phyloP scores from a whole-genome alignment of 208 protist genomes.

The Acanthamoeba polyphaga region DNA sequence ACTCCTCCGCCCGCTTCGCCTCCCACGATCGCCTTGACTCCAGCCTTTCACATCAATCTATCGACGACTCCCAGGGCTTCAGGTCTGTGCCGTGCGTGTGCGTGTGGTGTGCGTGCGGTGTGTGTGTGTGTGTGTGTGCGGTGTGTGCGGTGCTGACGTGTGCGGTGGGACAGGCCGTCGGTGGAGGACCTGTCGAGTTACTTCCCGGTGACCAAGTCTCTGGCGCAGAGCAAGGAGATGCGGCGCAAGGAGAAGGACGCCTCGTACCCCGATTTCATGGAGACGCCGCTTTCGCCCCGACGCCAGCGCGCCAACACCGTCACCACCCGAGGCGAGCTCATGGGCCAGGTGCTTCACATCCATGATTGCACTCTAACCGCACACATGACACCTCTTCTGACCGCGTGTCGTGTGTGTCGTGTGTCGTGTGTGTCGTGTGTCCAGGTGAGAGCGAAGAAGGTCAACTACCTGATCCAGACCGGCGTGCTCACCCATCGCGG shows the following conservation, averaged over 20 bases:
- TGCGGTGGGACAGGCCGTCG: background rate
- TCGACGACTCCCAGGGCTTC: background rate
- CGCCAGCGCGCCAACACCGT: constrained; percentile 47
- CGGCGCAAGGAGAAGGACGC: background rate
- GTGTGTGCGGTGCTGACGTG: background rate
- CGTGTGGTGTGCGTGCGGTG: background rate
- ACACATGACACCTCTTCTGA: no score
- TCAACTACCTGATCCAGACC: constrained; percentile 6
- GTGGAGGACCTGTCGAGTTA: constrained; percentile 4
- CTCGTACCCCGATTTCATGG: constrained; percentile 18
- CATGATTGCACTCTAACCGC: background rate
- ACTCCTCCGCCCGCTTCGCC: background rate
- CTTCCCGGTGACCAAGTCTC: background rate
- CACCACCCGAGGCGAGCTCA: constrained; percentile 2
- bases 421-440: background rate
- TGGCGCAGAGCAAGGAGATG: constrained; percentile 3
- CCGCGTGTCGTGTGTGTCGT: no score
- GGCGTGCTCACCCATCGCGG: constrained; percentile 1
- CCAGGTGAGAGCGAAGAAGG: background rate
- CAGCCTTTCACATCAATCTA: background rate
- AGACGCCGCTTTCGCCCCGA: constrained; percentile 11
- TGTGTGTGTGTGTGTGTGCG: background rate
- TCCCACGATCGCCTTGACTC: background rate
- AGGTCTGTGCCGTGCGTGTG: background rate
- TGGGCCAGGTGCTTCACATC: background rate